Conservation (phyloP, 208 protist genomes). For the Wallacemonas sp. region DNA sequence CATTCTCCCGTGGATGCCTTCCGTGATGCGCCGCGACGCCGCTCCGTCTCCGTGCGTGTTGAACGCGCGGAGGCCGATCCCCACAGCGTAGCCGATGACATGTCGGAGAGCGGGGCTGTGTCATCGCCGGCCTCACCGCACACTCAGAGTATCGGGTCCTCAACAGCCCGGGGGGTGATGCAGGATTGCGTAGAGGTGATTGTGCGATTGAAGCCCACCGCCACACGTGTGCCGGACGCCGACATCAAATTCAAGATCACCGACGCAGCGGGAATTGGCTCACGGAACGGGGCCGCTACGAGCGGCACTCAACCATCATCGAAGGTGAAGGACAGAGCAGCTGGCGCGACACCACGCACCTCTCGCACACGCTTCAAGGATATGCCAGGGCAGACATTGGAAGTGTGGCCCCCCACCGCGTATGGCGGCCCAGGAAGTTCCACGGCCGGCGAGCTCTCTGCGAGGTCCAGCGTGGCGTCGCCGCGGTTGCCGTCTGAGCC, state of each 20-base stretch:
- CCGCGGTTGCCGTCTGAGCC: neutral
- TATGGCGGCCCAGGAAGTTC: neutral
- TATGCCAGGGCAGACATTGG: neutral
- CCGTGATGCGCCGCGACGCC: neutral
- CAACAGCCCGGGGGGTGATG: neutral
- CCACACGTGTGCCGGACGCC: conserved; percentile 3
- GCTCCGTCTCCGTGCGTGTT: neutral
- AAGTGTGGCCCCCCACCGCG: conserved; percentile 1
- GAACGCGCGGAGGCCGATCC: neutral
- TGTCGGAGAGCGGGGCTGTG: neutral
- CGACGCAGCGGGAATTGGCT: neutral
- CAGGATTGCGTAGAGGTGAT: conserved; percentile 37
- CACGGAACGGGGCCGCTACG: neutral
- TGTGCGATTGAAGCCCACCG: conserved; percentile 30
- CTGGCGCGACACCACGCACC: neutral
- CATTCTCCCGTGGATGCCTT: neutral
- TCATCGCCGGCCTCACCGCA: neutral
- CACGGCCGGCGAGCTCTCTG: neutral
- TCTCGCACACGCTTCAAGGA: neutral
- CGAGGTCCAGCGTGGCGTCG: neutral
- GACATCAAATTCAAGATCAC: conserved; percentile 5
- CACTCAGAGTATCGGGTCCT: neutral
- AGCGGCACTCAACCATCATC: neutral
- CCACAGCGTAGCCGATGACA: neutral
- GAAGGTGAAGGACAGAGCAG: neutral